phyloP scores from a whole-genome alignment of 1,284 basidiomycete genomes.

The Ganoderma multipileum region DNA sequence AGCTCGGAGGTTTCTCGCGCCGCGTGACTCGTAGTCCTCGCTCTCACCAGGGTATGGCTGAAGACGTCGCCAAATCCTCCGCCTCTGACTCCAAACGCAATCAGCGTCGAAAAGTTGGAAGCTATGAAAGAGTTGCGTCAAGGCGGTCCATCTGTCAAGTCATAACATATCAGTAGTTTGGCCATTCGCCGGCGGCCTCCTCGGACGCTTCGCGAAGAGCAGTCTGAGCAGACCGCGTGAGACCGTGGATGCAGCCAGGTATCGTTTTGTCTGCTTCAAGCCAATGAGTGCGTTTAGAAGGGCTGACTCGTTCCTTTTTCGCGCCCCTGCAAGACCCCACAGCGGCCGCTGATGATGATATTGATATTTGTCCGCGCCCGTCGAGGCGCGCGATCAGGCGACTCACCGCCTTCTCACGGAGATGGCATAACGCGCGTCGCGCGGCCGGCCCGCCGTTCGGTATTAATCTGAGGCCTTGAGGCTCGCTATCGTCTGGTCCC shows the following conservation, averaged over 20 bases:
- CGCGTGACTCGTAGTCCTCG: background rate
- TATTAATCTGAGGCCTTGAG: background rate
- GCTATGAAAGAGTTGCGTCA: background rate
- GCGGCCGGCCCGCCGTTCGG: background rate
- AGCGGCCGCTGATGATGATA: background rate
- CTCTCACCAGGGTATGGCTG: background rate
- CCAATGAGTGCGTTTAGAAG: background rate
- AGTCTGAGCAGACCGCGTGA: background rate
- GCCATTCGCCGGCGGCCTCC: background rate
- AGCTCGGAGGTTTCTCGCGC: background rate
- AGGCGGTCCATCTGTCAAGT: background rate
- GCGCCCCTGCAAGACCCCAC: background rate
- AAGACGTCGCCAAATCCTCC: background rate
- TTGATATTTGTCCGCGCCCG: background rate
- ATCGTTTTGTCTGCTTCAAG: background rate
- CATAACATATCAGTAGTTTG: background rate
- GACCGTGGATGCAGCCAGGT: background rate
- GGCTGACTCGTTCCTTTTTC: background rate
- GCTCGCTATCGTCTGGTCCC: background rate
- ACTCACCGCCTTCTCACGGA: background rate
- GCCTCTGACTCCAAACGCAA: background rate
- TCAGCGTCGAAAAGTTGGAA: background rate
- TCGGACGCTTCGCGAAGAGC: background rate
- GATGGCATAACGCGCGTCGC: background rate
- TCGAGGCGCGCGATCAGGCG: background rate